A percentile compares a stretch with the other conserved stretches of the same genome.
Evolutionary conservation across 768 basidiomycete genomes (phyloP).

Genomic region (Leccinum aurantiacum): DNA sequence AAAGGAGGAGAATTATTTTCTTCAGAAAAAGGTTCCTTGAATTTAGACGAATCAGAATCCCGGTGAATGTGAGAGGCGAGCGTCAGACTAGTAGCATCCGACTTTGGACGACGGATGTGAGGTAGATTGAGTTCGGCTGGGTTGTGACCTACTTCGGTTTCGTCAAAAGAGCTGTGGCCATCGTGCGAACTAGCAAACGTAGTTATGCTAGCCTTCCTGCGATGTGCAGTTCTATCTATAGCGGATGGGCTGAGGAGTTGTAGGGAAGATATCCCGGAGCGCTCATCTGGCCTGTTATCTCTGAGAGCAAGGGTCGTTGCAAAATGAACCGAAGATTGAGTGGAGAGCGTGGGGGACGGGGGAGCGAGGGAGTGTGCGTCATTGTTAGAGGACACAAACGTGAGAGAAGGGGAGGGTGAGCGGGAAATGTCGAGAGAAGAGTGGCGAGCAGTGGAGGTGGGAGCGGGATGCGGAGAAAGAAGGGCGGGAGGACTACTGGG

Average conservation of each 20-base stretch:
- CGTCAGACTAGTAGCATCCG: constrained; percentile 35
- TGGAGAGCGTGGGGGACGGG: constrained; percentile 77
- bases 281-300: constrained; percentile 65
- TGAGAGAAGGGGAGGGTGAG: constrained; percentile 32
- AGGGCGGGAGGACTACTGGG: constrained; percentile 11
- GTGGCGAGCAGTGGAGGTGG: constrained; percentile 6
- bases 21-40: constrained; percentile 1
- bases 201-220: constrained; percentile 57
- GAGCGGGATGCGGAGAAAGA: constrained; percentile 23
- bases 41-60: constrained; percentile 37
- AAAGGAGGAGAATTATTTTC: constrained; percentile 16
- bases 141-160: constrained; percentile 50
- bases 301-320: constrained; percentile 56
- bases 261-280: constrained; percentile 51
- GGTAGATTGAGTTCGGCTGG: constrained; percentile 28
- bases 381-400: constrained; percentile 42
- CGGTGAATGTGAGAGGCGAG: constrained; percentile 39
- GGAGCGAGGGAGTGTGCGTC: constrained; percentile 45
- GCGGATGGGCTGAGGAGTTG: constrained; percentile 46
- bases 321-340: constrained; percentile 61
- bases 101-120: constrained; percentile 36
- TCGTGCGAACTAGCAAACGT: constrained; percentile 48
- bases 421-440: constrained; percentile 33
- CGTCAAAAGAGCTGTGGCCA: constrained; percentile 38
- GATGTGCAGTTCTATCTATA: constrained; percentile 38